Evolutionary conservation across 176 grass and related monocot species (phyloP).

Genomic region (Oryza glumipatula): DNA sequence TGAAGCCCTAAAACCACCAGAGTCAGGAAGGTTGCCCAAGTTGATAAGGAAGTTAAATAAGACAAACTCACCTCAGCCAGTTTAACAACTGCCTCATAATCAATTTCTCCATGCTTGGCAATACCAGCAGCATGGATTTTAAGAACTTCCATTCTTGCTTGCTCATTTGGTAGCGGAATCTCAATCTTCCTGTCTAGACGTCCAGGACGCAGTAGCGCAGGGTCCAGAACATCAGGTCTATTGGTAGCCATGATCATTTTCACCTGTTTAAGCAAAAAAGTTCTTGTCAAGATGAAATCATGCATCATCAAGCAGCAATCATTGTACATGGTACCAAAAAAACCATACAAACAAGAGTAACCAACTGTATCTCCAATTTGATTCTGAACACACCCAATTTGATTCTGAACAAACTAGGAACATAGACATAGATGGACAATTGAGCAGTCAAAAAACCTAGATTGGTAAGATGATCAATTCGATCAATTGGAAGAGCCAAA

Average conservation of each 20-base stretch:
- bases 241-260: slow-evolving; percentile 99
- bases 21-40: slow-evolving; percentile 19
- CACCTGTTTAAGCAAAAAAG: slow-evolving; percentile 56
- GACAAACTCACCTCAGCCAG: slow-evolving; percentile 78
- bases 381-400: neutral
- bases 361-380: slow-evolving; percentile 10
- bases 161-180: slow-evolving; percentile 96
- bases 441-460: neutral
- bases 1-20: slow-evolving; percentile 66
- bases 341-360: neutral
- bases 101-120: slow-evolving; percentile 97
- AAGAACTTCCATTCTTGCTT: slow-evolving; percentile 91
- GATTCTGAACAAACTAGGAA: neutral
- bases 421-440: neutral
- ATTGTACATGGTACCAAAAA: neutral
- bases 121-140: slow-evolving; percentile 99
- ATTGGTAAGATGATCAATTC: neutral
- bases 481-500: neutral
- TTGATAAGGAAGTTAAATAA: neutral
- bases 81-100: slow-evolving; percentile 98
- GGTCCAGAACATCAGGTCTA: slow-evolving; percentile 93
- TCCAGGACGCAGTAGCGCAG: slow-evolving; percentile 88
- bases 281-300: slow-evolving; percentile 8
- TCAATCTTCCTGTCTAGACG: slow-evolving; percentile 96
- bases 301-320: neutral